Evolutionary conservation across 805 yeast genomes (phyloP).

Genomic region (Starmerella apis): DNA sequence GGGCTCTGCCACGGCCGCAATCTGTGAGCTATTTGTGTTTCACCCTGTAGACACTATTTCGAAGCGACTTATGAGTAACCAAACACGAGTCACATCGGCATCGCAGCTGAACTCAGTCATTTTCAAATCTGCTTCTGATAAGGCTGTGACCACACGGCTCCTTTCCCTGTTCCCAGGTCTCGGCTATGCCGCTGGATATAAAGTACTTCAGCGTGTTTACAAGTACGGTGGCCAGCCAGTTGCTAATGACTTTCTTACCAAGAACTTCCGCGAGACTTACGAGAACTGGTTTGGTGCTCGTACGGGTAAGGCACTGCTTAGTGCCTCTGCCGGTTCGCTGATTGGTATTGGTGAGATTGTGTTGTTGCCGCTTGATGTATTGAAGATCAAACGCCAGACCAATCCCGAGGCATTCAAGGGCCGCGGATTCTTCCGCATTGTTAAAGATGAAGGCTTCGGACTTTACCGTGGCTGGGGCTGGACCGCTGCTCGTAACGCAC

Average conservation of each 20-base stretch:
- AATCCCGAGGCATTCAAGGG: slow-evolving; percentile 99
- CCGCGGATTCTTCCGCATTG: slow-evolving; percentile 81
- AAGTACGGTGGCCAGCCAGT: slow-evolving; percentile 99
- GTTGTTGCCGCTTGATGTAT: slow-evolving; percentile 85
- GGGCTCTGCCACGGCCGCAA: slow-evolving; percentile 98
- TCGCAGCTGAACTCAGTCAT: slow-evolving; percentile 73
- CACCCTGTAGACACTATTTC: slow-evolving; percentile 97
- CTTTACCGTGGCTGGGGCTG: slow-evolving; percentile 98
- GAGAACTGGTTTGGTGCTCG: slow-evolving; percentile 78
- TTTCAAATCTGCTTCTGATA: slow-evolving; percentile 68
- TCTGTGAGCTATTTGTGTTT: slow-evolving; percentile 90
- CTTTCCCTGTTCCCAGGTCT: slow-evolving; percentile 91
- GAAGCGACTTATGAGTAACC: slow-evolving; percentile 84
- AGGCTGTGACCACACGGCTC: slow-evolving; percentile 58
- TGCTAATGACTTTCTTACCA: slow-evolving; percentile 82
- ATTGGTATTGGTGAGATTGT: slow-evolving; percentile 96
- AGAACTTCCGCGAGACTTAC: slow-evolving; percentile 57
- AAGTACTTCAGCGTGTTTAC: slow-evolving; percentile 92
- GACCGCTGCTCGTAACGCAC: slow-evolving; percentile 99
- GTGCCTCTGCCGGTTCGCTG: slow-evolving; percentile 94
- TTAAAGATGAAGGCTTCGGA: slow-evolving; percentile 84
- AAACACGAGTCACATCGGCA: slow-evolving; percentile 57
- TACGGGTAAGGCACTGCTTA: slow-evolving; percentile 92
- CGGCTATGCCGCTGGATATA: slow-evolving; percentile 96
- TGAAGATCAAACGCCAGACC: slow-evolving; percentile 97